Conservation (phyloP, 768 basidiomycete genomes). For the Podaxis pistillaris region DNA sequence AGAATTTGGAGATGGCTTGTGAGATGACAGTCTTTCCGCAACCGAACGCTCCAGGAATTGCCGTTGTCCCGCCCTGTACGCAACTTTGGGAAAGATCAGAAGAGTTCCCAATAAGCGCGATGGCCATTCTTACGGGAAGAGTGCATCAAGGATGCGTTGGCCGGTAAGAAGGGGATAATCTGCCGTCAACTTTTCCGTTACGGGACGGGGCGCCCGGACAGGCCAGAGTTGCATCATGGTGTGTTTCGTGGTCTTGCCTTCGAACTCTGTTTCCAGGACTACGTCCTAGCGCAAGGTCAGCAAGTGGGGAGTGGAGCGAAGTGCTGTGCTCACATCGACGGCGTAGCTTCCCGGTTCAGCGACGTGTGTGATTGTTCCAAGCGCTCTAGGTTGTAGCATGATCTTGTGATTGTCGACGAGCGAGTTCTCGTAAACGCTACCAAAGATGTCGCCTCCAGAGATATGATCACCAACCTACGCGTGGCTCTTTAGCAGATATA, state of each 20-base stretch:
- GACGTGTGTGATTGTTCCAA: conserved; percentile 92
- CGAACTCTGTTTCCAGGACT: conserved; percentile 95
- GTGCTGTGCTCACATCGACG: conserved; percentile 64
- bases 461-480: conserved; percentile 91
- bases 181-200: conserved; percentile 93
- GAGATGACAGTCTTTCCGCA: conserved; percentile 99
- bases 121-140: conserved; percentile 76
- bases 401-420: conserved; percentile 96
- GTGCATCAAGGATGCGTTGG: conserved; percentile 93
- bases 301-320: not conserved
- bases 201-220: conserved; percentile 94
- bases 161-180: conserved; percentile 92
- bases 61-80: conserved; percentile 94
- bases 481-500: conserved; percentile 5
- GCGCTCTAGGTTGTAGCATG: conserved; percentile 90
- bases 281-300: conserved; percentile 60
- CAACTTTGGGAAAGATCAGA: conserved; percentile 46
- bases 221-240: conserved; percentile 99
- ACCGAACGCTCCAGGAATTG: conserved; percentile 98
- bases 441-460: conserved; percentile 96
- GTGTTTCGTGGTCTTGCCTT: conserved; percentile 91
- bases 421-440: conserved; percentile 95
- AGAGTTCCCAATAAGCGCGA: not conserved
- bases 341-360: conserved; percentile 93
- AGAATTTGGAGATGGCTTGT: conserved; percentile 96